Base-by-base conservation (phyloP, 2,329 filamentous ascomycete genomes). In the Fusarium keratoplasticum region DNA sequence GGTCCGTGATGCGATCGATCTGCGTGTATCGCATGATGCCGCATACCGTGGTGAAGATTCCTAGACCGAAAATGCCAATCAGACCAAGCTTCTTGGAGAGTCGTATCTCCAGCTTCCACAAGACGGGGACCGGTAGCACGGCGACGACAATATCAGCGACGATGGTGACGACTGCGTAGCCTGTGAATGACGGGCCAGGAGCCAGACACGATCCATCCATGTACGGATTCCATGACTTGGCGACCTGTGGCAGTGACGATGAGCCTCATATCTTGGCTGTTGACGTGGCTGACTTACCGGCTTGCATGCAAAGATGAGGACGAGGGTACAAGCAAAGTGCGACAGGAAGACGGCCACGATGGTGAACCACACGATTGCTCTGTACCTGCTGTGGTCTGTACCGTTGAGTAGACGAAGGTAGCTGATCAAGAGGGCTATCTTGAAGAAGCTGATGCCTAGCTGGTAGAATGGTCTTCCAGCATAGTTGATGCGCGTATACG, bases 361-460 rank as follows among this genome's bases (percentile, higher is more conserved):
- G 58, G 85, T 82, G 5, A 77, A 52, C 83, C 84, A 87, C 14
- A 89, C 86, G 4, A 86, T 64, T 2, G 77, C 73, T 3, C 86
- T 82, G 59, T 89, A 89, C 0, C 71, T 52, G 25, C 75, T 80
- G 61, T 87, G 86, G 29, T 85, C 83, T 0, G 86, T 89, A 1
- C 85, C 84, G 47, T 84, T 83, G 36, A 89, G 81, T 3, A 89
- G 82, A 7, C 87, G 84, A 20, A 89, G 78, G 71, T 89, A 89
- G 70, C 86, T 87, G 73, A 89, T 84, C 66, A 88, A 81, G 3
- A 89, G 80, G 0, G 87, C 87, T 31, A 88, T 84, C 75, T 89
- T 89, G 83, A 89, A 89, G 66, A 88, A 88, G 68, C 86, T 86
- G 77, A 89, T 88, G 40, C 88, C 88, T 9, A 88, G 59, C 70